phyloP scores from a whole-genome alignment of 176 grass and related monocot species.

The Leersia perrieri region DNA sequence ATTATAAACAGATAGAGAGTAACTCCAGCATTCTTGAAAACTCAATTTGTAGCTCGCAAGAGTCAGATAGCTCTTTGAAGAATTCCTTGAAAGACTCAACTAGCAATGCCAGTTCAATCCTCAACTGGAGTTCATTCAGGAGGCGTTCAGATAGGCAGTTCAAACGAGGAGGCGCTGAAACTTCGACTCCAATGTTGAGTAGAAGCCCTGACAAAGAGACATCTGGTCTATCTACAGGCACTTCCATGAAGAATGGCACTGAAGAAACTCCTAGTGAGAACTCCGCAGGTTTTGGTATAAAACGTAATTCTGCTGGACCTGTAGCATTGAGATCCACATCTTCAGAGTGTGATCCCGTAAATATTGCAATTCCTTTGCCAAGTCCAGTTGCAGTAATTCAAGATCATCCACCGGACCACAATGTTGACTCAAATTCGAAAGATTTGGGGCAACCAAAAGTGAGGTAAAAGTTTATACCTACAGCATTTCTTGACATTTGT shows the following conservation, averaged over 20 bases:
- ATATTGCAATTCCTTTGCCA: background rate
- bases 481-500: conserved; percentile 2
- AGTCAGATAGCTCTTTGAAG: background rate
- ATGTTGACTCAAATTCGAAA: conserved; percentile 28
- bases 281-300: conserved; percentile 10
- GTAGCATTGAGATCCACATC: background rate
- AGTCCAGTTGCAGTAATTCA: conserved; percentile 24
- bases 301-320: conserved; percentile 25
- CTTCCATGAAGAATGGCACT: conserved; percentile 27
- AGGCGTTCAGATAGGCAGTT: conserved; percentile 27
- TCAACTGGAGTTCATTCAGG: conserved; percentile 37
- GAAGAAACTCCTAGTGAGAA: conserved; percentile 32
- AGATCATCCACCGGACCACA: conserved; percentile 7
- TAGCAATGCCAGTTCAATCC: conserved; percentile 3
- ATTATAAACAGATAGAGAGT: conserved; percentile 1
- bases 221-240: conserved; percentile 23
- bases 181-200: conserved; percentile 18
- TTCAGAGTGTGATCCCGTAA: conserved; percentile 1
- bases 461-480: conserved; percentile 35
- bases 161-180: conserved; percentile 21
- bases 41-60: conserved; percentile 12
- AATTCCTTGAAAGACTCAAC: conserved; percentile 22
- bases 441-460: conserved; percentile 29
- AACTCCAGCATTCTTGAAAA: conserved; percentile 26
- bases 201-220: conserved; percentile 32